These are phyloP conservation scores for Xylariaceae sp. DNA, from an alignment of 2,329 filamentous ascomycete genomes.

Conservation along the genomic window DNA sequence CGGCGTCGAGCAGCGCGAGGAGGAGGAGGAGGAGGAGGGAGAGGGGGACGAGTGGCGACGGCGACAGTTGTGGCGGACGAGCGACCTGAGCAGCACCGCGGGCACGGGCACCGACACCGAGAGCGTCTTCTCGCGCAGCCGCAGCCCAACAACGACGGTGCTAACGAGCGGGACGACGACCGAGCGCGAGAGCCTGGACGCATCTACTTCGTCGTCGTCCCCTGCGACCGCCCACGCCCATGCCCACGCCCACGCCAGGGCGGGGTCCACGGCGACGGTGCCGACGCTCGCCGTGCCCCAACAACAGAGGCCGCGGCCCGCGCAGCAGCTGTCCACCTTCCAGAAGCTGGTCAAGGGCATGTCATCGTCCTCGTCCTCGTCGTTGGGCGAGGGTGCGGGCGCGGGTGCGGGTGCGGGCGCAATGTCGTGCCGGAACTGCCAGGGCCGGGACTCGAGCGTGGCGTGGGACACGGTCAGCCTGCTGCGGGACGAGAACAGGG, in stretches of 20 bases:
- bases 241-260: slow-evolving; percentile 7
- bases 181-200: slow-evolving; percentile 14
- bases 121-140: slow-evolving; percentile 54
- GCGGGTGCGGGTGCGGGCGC: slow-evolving; percentile 9
- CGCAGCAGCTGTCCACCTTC: slow-evolving; percentile 35
- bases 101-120: slow-evolving; percentile 39
- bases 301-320: slow-evolving; percentile 17
- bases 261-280: slow-evolving; percentile 12
- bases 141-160: slow-evolving; percentile 48
- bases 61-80: slow-evolving; percentile 38
- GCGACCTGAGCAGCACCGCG: slow-evolving; percentile 43
- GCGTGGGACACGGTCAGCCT: slow-evolving; percentile 60
- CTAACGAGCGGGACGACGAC: slow-evolving; percentile 26
- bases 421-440: slow-evolving; percentile 46
- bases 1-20: slow-evolving; percentile 30
- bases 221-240: too few species aligned
- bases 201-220: slow-evolving; percentile 7
- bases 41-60: slow-evolving; percentile 34
- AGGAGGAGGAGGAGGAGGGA: slow-evolving; percentile 24
- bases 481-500: slow-evolving; percentile 54
- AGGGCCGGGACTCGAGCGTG: slow-evolving; percentile 49
- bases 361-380: slow-evolving; percentile 28
- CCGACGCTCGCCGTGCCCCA: neutral
- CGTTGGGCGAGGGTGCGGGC: slow-evolving; percentile 15
- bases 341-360: slow-evolving; percentile 41